Base-by-base conservation (phyloP, 1,139 yeast species). In the Geotrichum restrictum region DNA sequence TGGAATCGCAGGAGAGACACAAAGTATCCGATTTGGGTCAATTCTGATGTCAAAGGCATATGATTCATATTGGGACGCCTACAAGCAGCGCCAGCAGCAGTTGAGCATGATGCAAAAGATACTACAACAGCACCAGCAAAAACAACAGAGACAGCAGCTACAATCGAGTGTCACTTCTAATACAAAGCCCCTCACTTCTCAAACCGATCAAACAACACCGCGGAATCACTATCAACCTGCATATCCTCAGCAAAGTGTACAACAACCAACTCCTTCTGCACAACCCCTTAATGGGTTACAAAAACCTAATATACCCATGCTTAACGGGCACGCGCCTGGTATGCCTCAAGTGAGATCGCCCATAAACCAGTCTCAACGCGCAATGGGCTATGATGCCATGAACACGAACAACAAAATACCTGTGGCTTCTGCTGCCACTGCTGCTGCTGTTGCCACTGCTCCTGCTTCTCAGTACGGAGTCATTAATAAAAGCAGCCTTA, bases 1-100 rank as follows among this genome's bases (percentile, higher is more conserved):
- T 64, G 85, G 87, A 58, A 88, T 89, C 48, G 81, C 91, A 21
- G 86, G 85, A 53, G 94, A 84, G 53, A 89, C 97, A 0, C 97
- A 89, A 69, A 83, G 87, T 0, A 87, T 91, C 34, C 75, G 97
- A 57, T 89, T 91, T 69, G 96, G 97, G 5, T 82, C 95, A 3
- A 88, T 89, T 96, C 71, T 91, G 41, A 74, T 89, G 47, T 82
- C 94, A 3, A 91, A 91, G 67, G 84, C 96, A 0, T 87, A 86
- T 65, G 97, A 80, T 65, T 65, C 76, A 49, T 82, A 82, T 59
- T 78, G 81, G 54, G 80, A 77, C 55, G 78, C 78, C 48, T 72
- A 72, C 34, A 75, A 75, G 58, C 73, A 71, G 57, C 74, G 74
- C 46, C 77, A 72, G 56, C 69, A 72, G 50, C 74, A 74, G 61